Percentiles rank a stretch among this genome's conserved stretches.
These are phyloP conservation scores for Cryphonectria parasitica DNA, from an alignment of 2,329 filamentous ascomycete genomes.

Conservation along the genomic window DNA sequence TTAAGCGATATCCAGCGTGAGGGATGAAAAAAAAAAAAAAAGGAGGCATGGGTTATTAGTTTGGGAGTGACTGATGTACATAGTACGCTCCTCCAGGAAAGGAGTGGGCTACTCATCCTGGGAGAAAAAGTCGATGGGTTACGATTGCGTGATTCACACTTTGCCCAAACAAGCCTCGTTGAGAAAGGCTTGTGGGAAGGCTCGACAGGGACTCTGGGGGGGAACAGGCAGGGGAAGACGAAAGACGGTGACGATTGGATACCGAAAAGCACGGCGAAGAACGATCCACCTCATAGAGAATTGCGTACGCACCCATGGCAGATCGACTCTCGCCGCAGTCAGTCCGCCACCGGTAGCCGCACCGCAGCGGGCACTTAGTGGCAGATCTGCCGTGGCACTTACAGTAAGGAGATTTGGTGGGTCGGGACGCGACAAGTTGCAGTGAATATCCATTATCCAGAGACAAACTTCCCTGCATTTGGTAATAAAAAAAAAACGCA, in stretches of 20 bases:
- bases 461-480: neutral
- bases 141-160: slow-evolving; percentile 20
- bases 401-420: neutral
- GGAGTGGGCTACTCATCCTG: slow-evolving; percentile 13
- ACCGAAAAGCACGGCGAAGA: neutral
- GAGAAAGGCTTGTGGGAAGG: slow-evolving; percentile 9
- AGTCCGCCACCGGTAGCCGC: neutral
- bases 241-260: slow-evolving; percentile 3
- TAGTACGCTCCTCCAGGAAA: slow-evolving; percentile 6
- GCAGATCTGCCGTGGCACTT: neutral
- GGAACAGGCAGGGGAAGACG: neutral
- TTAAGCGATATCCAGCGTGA: neutral
- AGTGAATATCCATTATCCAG: neutral
- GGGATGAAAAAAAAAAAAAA: slow-evolving; percentile 23
- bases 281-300: slow-evolving; percentile 8
- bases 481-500: neutral
- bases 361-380: neutral
- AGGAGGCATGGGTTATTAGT: slow-evolving; percentile 21
- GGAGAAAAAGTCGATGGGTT: slow-evolving; percentile 8
- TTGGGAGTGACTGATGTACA: slow-evolving; percentile 9
- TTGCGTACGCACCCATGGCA: slow-evolving; percentile 1
- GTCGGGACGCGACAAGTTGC: neutral
- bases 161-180: slow-evolving; percentile 9
- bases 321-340: slow-evolving; percentile 7
- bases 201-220: slow-evolving; percentile 15